These are phyloP conservation scores for Yamadazyma taylorii DNA, from an alignment of 1,139 yeast species.

Conservation along the genomic window DNA sequence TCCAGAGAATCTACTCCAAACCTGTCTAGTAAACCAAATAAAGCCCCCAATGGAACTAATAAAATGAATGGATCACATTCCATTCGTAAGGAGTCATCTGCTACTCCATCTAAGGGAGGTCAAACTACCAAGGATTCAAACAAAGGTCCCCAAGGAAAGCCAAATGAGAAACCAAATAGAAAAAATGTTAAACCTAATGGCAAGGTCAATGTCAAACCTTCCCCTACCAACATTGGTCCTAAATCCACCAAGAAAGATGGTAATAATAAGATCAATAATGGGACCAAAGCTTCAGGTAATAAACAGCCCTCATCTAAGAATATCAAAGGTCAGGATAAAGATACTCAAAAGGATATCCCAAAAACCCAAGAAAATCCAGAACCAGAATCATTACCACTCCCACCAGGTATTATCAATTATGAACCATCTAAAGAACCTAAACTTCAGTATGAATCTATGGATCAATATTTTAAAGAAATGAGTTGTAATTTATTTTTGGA, in stretches of 20 bases:
- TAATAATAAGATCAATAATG: slow-evolving; percentile 5
- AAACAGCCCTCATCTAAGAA: slow-evolving; percentile 1
- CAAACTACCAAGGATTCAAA: not conserved
- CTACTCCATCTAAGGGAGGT: not conserved
- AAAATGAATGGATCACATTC: too few relatives aligned
- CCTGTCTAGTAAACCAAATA: not conserved
- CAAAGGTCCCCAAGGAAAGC: slow-evolving; percentile 4
- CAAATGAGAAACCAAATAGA: slow-evolving; percentile 4
- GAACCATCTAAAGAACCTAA: slow-evolving; percentile 37
- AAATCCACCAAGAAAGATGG: slow-evolving; percentile 4
- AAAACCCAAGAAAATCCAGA: not conserved
- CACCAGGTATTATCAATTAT: slow-evolving; percentile 28
- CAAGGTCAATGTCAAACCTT: not conserved
- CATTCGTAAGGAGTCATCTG: not conserved
- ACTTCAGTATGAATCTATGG: slow-evolving; percentile 48
- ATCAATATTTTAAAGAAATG: slow-evolving; percentile 57
- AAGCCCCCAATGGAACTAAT: too few relatives aligned
- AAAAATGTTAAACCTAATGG: slow-evolving; percentile 1
- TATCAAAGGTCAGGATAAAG: not conserved
- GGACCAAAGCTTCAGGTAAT: slow-evolving; percentile 1
- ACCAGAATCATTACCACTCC: slow-evolving; percentile 16
- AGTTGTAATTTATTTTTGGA: slow-evolving; percentile 63
- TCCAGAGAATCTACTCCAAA: slow-evolving; percentile 9
- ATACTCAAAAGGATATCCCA: slow-evolving; percentile 3
- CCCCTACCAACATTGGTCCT: slow-evolving; percentile 2